Conservation (phyloP, 148 eudicot genomes). For the Dianthus caryophyllus region DNA sequence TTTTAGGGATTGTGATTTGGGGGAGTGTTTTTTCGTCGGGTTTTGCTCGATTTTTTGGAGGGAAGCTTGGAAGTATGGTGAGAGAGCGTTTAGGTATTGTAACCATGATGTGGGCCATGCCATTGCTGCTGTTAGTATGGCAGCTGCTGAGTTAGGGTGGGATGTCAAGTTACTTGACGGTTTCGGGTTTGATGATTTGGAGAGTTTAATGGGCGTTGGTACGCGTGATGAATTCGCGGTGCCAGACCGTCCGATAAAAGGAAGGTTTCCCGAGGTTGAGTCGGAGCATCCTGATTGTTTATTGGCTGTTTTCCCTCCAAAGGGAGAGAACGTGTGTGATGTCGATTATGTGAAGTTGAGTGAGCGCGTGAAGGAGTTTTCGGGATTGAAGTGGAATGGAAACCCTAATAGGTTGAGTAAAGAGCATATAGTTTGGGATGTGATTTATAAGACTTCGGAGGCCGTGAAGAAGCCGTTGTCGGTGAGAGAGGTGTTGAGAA, state of each 20-base stretch:
- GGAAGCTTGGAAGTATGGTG: conserved; percentile 97
- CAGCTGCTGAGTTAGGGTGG: conserved; percentile 87
- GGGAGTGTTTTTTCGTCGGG: conserved; percentile 65
- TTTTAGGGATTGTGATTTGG: conserved; percentile 31
- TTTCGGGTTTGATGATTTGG: conserved; percentile 59
- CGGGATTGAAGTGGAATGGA: conserved; percentile 74
- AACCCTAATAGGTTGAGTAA: conserved; percentile 72
- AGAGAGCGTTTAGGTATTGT: conserved; percentile 90
- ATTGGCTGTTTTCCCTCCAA: conserved; percentile 57
- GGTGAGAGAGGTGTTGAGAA: conserved; percentile 27
- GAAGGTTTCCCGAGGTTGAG: conserved; percentile 68
- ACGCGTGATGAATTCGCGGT: conserved; percentile 30
- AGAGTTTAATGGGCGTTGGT: conserved; percentile 65
- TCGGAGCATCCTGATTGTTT: conserved; percentile 93
- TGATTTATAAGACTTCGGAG: conserved; percentile 79
- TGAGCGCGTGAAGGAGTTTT: conserved; percentile 36
- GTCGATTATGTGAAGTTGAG: conserved; percentile 50
- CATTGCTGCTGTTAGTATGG: conserved; percentile 65
- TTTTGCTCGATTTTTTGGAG: conserved; percentile 86
- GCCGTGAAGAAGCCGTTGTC: conserved; percentile 61
- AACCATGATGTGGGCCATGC: conserved; percentile 97
- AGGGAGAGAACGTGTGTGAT: conserved; percentile 34
- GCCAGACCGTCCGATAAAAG: conserved; percentile 66
- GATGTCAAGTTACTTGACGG: conserved; percentile 91
- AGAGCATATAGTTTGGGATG: conserved; percentile 90